Conservation (phyloP, 2,329 filamentous ascomycete species). For the Passalora sequoiae region DNA sequence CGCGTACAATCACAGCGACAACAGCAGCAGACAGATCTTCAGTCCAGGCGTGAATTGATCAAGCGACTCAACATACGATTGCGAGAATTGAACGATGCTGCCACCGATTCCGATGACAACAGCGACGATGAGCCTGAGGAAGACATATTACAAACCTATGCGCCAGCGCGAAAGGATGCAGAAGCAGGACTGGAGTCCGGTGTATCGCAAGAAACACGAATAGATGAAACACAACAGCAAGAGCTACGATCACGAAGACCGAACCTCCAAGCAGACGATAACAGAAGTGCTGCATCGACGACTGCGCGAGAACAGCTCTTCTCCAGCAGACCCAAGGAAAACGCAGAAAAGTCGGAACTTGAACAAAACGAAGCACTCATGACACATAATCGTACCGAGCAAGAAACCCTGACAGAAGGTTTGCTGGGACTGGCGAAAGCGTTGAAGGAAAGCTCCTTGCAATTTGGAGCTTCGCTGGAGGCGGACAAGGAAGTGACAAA, state of each 20-base stretch:
- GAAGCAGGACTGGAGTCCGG: constrained; percentile 26
- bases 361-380: constrained; percentile 47
- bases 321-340: constrained; percentile 19
- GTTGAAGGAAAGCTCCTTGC: constrained; percentile 68
- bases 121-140: constrained; percentile 38
- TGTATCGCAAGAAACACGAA: constrained; percentile 14
- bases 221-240: constrained; percentile 14
- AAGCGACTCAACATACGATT: constrained; percentile 62
- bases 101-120: constrained; percentile 34
- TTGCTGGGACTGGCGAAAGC: constrained; percentile 74
- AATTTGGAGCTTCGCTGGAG: constrained; percentile 68
- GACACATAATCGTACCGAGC: constrained; percentile 71
- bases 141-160: constrained; percentile 40
- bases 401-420: constrained; percentile 74
- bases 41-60: constrained; percentile 60
- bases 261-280: constrained; percentile 21
- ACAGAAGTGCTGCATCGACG: constrained; percentile 28
- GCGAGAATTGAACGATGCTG: constrained; percentile 61
- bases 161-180: constrained; percentile 35
- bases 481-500: constrained; percentile 67
- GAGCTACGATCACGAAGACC: constrained; percentile 27
- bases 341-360: constrained; percentile 6
- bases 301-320: constrained; percentile 38
- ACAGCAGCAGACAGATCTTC: constrained; percentile 59
- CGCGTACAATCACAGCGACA: constrained; percentile 56